Base-by-base conservation (phyloP, 345 rosid species). In the Rhodamnia argentea region DNA sequence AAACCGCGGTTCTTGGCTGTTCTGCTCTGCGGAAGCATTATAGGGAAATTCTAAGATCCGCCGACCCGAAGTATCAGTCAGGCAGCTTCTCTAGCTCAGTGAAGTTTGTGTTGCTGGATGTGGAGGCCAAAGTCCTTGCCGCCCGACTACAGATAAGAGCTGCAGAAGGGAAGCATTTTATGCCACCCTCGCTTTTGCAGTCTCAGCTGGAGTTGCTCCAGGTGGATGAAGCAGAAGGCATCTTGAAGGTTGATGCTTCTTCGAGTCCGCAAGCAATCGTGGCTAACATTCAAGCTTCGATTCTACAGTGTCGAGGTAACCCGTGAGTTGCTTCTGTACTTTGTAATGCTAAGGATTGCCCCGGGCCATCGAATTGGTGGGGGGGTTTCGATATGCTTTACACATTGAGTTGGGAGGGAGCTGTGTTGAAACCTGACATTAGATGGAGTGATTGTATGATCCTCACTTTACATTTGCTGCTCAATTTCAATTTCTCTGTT, bases 131-230 rank as follows among this genome's bases (percentile, higher is more conserved):
- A 54, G 91, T 94, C 52, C 92, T 97, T 10, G 90, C 90, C 6
- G 91, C 91, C 50, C 88, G 96, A 84, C 91, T 97, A 44, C 87
- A 90, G 75, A 86, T 86, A 84, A 89, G 98, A 92, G 95, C 92
- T 86, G 90, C 94, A 0, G 88, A 93, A 82, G 96, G 94, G 87
- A 90, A 90, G 58, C 98, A 95, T 90, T 97, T 95, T 89, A 97
- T 97, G 98, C 94, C 99, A 2, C 85, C 88, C 12, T 85, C 91
- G n/a, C 95, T 96, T 87, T 89, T 97, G 87, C 94, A 92, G 58
- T 96, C 99, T 44, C 98, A 96, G 85, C 84, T 97, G 84, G 99
- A 97, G 81, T 83, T 93, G 89, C 95, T 96, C 75, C 91, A 92
- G 86, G 90, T 92, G 23, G 96, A 95, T 87, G 94, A 93, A 40